These are phyloP conservation scores for Arthrobotrys conoides DNA, from an alignment of 2,329 filamentous ascomycete genomes.

Conservation along the genomic window DNA sequence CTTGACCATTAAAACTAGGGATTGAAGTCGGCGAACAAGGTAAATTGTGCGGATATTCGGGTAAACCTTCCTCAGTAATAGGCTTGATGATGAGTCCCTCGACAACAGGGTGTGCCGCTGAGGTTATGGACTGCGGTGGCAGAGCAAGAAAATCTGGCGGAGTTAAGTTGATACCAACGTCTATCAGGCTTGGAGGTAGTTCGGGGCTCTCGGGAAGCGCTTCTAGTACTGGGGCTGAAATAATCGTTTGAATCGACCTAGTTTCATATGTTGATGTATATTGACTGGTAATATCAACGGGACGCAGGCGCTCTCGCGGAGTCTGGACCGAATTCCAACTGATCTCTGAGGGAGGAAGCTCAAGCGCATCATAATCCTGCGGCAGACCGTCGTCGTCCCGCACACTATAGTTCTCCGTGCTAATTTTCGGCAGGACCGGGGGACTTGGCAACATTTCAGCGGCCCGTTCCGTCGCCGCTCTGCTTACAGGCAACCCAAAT, in stretches of 20 bases:
- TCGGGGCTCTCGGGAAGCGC: conserved; percentile 25
- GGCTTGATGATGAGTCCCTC: not conserved
- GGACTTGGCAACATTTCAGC: conserved; percentile 21
- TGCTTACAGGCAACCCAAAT: conserved; percentile 37
- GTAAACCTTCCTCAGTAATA: not conserved
- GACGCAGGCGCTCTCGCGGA: not conserved
- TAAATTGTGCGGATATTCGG: not conserved
- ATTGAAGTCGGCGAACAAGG: conserved; percentile 35
- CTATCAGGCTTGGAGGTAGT: conserved; percentile 22
- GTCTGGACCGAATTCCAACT: conserved; percentile 3
- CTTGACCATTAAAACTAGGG: not conserved
- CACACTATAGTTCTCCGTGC: not conserved
- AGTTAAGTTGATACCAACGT: not conserved
- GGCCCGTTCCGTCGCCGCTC: conserved; percentile 27
- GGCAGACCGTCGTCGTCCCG: not conserved
- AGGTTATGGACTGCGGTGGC: not conserved
- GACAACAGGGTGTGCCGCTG: not conserved
- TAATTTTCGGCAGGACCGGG: not conserved
- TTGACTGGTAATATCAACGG: conserved; percentile 17
- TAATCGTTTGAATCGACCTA: not conserved
- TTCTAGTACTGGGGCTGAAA: not conserved
- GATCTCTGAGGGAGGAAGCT: conserved; percentile 9
- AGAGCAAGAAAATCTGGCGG: conserved; percentile 10
- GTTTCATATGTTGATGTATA: conserved; percentile 9
- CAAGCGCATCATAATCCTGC: not conserved